Evolutionary conservation across 345 rosid species (phyloP).

Genomic region (Passiflora organensis): DNA sequence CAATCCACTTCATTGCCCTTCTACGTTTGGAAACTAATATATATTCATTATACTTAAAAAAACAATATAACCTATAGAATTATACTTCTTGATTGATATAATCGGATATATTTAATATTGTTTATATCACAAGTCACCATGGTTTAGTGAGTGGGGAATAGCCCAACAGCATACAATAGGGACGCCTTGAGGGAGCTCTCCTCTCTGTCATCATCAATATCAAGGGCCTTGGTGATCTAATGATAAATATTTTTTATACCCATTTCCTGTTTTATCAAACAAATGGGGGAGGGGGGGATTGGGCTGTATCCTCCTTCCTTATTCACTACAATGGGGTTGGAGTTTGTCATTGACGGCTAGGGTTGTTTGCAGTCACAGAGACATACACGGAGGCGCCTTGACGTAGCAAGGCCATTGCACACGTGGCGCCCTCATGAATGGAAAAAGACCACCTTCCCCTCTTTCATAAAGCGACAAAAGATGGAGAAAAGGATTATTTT

Average conservation of each 20-base stretch:
- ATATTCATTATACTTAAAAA: too few relatives aligned
- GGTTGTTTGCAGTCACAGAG: slow-evolving; percentile 21
- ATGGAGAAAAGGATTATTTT: slow-evolving; percentile 15
- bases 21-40: too few relatives aligned
- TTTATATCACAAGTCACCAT: too few relatives aligned
- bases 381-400: slow-evolving; percentile 21
- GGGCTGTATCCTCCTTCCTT: too few relatives aligned
- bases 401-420: slow-evolving; percentile 5
- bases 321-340: slow-evolving; percentile 7
- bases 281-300: background rate
- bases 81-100: too few relatives aligned
- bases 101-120: too few relatives aligned
- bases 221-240: background rate
- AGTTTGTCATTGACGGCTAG: slow-evolving; percentile 32
- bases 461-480: slow-evolving; percentile 23
- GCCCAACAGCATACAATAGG: background rate
- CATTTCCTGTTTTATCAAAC: background rate
- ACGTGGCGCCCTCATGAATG: slow-evolving; percentile 28
- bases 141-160: too few relatives aligned
- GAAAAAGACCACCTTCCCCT: slow-evolving; percentile 2
- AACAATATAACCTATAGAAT: too few relatives aligned
- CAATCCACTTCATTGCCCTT: too few relatives aligned
- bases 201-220: background rate
- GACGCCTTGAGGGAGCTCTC: background rate
- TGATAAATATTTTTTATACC: background rate